Conservation (phyloP, 352 stramenopile species). For the Pythium aristosporum region DNA sequence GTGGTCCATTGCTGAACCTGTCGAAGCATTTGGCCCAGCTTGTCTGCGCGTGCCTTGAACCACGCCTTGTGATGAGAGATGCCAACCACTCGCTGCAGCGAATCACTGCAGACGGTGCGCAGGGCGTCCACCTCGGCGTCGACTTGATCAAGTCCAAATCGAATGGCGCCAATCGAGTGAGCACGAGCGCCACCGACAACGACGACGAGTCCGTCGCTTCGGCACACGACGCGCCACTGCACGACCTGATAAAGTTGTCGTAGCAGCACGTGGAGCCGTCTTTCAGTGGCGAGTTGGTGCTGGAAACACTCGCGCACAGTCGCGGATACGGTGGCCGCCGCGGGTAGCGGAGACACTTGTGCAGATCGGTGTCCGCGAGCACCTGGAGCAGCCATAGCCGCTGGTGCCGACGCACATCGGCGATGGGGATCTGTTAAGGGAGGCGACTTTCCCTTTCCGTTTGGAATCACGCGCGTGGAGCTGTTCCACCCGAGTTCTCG, state of each 20-base stretch:
- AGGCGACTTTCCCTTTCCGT: too few relatives aligned
- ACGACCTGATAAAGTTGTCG: slow-evolving; percentile 2
- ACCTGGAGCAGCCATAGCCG: not conserved
- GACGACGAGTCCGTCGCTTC: not conserved
- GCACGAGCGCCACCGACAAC: not conserved
- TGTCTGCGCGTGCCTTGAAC: not conserved
- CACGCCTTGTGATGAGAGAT: slow-evolving; percentile 1
- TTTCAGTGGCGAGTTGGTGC: slow-evolving; percentile 1
- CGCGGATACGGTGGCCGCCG: too few relatives aligned
- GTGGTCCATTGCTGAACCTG: slow-evolving; percentile 6
- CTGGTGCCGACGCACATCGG: not conserved
- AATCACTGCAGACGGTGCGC: not conserved
- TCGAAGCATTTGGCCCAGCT: not conserved
- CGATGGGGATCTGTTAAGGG: too few relatives aligned
- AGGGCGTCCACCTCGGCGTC: slow-evolving; percentile 4
- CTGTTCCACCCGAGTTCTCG: not conserved
- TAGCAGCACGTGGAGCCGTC: not conserved
- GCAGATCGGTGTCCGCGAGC: not conserved
- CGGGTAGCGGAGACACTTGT: not conserved
- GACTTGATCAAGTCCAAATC: not conserved
- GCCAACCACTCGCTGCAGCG: not conserved
- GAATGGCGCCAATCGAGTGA: slow-evolving; percentile 5
- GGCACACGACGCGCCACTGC: not conserved
- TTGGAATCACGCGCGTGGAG: not conserved
- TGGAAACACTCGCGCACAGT: not conserved